Evolutionary conservation across 352 stramenopile genomes (phyloP).

Genomic region (Pythium graminicola): DNA sequence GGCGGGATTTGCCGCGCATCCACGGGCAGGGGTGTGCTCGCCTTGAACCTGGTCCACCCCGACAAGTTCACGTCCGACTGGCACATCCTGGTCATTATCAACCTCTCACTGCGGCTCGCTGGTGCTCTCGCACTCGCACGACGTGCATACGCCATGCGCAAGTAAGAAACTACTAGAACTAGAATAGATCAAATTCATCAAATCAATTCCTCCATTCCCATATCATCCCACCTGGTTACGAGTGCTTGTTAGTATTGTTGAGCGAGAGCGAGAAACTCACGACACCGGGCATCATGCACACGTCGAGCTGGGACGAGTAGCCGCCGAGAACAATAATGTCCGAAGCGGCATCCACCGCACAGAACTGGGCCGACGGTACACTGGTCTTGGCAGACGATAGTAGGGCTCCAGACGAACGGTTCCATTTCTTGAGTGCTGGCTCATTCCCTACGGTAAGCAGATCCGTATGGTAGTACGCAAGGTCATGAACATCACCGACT

Average conservation of each 20-base stretch:
- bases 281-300: constrained; percentile 75
- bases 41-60: background rate
- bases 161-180: background rate
- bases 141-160: background rate
- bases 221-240: background rate
- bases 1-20: constrained; percentile 12
- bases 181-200: too few relatives aligned
- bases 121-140: background rate
- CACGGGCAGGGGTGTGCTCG: constrained; percentile 15
- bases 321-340: constrained; percentile 67
- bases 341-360: constrained; percentile 48
- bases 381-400: constrained; percentile 48
- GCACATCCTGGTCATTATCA: background rate
- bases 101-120: background rate
- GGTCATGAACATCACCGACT: constrained; percentile 50
- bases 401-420: constrained; percentile 56
- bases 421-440: constrained; percentile 62
- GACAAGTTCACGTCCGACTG: constrained; percentile 1
- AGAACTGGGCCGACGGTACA: constrained; percentile 59
- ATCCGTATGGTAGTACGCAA: constrained; percentile 66
- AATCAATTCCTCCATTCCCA: background rate
- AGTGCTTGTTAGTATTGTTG: constrained; percentile 8
- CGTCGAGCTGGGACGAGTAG: constrained; percentile 49
- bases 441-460: constrained; percentile 70
- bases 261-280: constrained; percentile 75